A percentile compares a stretch with the other conserved stretches of the same genome.
Evolutionary conservation across 1,284 basidiomycete genomes (phyloP).

Genomic region (Tilletia caries): DNA sequence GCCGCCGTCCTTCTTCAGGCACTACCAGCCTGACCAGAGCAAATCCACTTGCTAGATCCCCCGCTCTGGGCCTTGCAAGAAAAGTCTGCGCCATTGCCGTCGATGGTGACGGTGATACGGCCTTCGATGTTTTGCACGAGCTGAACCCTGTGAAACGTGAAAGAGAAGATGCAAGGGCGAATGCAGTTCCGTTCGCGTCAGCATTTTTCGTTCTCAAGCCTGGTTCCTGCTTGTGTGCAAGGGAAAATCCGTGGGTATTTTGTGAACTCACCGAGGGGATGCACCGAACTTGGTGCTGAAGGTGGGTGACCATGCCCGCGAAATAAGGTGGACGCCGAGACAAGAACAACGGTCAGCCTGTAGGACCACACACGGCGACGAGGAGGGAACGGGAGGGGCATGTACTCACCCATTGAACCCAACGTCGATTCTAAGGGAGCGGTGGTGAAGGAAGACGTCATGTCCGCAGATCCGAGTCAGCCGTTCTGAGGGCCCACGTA

Average conservation of each 20-base stretch:
- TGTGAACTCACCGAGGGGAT: background rate
- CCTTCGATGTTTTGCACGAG: background rate
- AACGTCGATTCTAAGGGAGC: background rate
- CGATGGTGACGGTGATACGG: background rate
- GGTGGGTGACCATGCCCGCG: too few species aligned
- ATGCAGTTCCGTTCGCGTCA: too few species aligned
- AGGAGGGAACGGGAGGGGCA: too few species aligned
- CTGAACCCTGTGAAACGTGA: background rate
- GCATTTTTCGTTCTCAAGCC: too few species aligned
- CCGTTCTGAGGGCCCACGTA: background rate
- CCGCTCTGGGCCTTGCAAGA: background rate
- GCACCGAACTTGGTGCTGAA: conserved; percentile 7
- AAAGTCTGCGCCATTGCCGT: conserved; percentile 4
- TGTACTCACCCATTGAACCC: background rate
- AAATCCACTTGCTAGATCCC: background rate
- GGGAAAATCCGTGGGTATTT: too few species aligned
- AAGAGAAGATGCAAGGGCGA: background rate
- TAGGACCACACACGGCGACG: too few species aligned
- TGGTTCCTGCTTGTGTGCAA: too few species aligned
- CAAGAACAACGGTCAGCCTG: too few species aligned
- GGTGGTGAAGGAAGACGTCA: too few species aligned
- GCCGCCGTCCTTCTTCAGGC: too few species aligned
- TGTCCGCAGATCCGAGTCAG: background rate
- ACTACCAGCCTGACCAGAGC: background rate
- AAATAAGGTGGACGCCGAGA: too few species aligned